A percentile compares a stretch with the other conserved stretches of the same genome.
These are phyloP conservation scores for Ceratocystis alfenasii DNA, from an alignment of 2,329 filamentous ascomycete species.

Conservation along the genomic window DNA sequence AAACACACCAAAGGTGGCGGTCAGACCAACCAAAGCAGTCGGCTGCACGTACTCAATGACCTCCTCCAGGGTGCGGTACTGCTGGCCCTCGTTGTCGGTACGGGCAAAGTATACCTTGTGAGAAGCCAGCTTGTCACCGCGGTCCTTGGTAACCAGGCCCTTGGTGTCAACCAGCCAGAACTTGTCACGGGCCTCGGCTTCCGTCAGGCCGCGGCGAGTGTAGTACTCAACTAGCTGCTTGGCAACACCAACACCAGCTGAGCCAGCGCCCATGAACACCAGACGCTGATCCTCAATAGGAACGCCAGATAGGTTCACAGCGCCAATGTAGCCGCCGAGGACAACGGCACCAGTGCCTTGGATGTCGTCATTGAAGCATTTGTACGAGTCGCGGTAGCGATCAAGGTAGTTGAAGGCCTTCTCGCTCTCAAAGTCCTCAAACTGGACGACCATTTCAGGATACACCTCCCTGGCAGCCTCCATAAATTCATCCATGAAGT, in stretches of 20 bases:
- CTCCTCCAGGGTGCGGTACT: constrained; percentile 71
- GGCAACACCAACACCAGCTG: constrained; percentile 90
- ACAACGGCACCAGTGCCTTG: constrained; percentile 96
- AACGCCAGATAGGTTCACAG: constrained; percentile 73
- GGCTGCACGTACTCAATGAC: constrained; percentile 93
- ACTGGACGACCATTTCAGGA: constrained; percentile 66
- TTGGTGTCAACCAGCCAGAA: constrained; percentile 98
- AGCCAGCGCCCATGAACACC: constrained; percentile 92
- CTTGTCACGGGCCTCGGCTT: constrained; percentile 75
- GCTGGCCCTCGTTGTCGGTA: constrained; percentile 50
- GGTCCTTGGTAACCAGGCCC: constrained; percentile 84
- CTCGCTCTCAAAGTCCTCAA: constrained; percentile 92
- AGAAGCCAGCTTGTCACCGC: constrained; percentile 84
- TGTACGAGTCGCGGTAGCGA: constrained; percentile 76
- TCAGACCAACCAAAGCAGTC: constrained; percentile 85
- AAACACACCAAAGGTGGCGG: constrained; percentile 89
- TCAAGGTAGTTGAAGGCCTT: constrained; percentile 87
- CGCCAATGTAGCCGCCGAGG: constrained; percentile 62
- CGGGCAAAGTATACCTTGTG: constrained; percentile 68
- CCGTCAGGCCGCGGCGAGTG: constrained; percentile 77
- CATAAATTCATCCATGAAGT: constrained; percentile 98
- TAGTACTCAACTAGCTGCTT: constrained; percentile 98
- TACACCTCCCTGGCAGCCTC: constrained; percentile 65
- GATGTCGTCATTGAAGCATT: constrained; percentile 98
- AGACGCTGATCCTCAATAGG: constrained; percentile 82